Percentiles rank a stretch among this genome's conserved stretches.
phyloP scores from a whole-genome alignment of 805 yeast genomes.

The Komagataella pastoris region DNA sequence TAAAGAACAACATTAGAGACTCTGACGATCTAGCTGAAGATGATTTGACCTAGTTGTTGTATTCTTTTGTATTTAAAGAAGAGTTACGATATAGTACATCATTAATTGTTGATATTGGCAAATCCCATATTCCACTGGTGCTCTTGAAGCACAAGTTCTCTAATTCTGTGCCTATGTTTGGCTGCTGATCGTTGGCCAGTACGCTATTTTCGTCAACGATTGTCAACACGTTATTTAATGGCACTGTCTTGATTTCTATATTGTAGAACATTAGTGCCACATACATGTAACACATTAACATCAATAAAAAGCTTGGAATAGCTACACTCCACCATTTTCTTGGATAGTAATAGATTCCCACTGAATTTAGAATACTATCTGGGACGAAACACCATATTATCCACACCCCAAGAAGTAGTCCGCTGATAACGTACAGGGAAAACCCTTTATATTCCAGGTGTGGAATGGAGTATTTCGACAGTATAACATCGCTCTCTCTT shows the following conservation, averaged over 20 bases:
- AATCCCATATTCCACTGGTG: constrained; percentile 79
- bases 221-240: constrained; percentile 44
- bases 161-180: constrained; percentile 5
- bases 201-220: constrained; percentile 54
- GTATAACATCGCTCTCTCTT: constrained; percentile 52
- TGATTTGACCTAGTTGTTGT: constrained; percentile 16
- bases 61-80: neutral
- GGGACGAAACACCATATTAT: constrained; percentile 71
- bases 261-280: constrained; percentile 60
- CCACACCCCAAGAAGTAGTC: constrained; percentile 42
- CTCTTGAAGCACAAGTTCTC: constrained; percentile 30
- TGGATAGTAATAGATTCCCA: constrained; percentile 64
- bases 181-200: constrained; percentile 11
- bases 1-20: constrained; percentile 37
- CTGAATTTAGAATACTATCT: constrained; percentile 29
- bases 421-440: constrained; percentile 60
- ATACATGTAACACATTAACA: constrained; percentile 62
- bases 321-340: constrained; percentile 88
- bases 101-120: constrained; percentile 63
- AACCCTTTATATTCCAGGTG: constrained; percentile 82
- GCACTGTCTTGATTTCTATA: constrained; percentile 57
- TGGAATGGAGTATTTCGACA: constrained; percentile 33
- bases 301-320: constrained; percentile 56
- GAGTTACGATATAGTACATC: constrained; percentile 36
- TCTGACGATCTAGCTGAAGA: constrained; percentile 20